Conservation (phyloP, 2,329 filamentous ascomycete species). For the Xylaria sp. region DNA sequence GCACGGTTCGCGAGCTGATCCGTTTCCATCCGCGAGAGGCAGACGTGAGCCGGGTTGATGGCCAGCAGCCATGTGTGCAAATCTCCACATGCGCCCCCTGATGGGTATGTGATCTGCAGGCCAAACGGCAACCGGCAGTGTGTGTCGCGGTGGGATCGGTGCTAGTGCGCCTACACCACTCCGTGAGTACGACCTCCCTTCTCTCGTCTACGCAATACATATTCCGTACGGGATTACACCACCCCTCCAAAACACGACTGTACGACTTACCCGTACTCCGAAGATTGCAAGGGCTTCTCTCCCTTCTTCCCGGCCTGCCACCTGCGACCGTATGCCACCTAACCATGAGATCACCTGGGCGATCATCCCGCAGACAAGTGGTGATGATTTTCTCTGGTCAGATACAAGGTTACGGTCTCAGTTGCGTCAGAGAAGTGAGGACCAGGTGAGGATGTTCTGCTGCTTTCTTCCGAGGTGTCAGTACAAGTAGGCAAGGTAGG, state of each 20-base stretch:
- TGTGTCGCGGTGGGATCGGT: conserved; percentile 12
- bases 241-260: neutral
- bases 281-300: neutral
- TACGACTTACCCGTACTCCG: neutral
- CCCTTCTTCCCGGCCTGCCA: neutral
- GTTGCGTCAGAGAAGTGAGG: too few relatives aligned
- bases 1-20: neutral
- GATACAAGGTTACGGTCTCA: too few relatives aligned
- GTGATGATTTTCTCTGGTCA: too few relatives aligned
- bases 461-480: too few relatives aligned
- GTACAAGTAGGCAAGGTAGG: neutral
- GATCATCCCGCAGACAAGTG: too few relatives aligned
- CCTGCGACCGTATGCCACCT: conserved; percentile 1
- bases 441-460: too few relatives aligned
- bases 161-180: neutral
- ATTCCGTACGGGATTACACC: neutral
- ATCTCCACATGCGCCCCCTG: conserved; percentile 7
- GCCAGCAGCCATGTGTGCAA: conserved; percentile 16
- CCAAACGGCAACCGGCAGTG: conserved; percentile 14
- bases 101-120: conserved; percentile 15
- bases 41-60: conserved; percentile 4
- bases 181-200: conserved; percentile 6
- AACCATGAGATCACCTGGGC: too few relatives aligned
- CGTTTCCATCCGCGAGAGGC: neutral
- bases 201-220: neutral